Percentiles rank a stretch among this genome's conserved stretches.
These are phyloP conservation scores for Sedum album DNA, from an alignment of 164 flowering plant species.

Conservation along the genomic window DNA sequence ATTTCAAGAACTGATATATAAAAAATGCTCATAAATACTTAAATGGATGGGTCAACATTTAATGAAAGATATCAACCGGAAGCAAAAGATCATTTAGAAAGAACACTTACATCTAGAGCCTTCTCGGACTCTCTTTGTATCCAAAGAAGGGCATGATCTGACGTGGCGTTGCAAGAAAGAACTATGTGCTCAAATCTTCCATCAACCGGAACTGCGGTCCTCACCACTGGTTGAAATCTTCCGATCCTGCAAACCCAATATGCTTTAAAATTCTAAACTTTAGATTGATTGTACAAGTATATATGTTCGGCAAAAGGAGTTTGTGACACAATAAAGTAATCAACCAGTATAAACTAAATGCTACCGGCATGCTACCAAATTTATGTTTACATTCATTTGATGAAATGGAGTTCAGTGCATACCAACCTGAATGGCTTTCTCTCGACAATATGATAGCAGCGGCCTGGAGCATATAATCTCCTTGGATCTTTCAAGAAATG, in stretches of 20 bases:
- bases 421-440: slow-evolving; percentile 78
- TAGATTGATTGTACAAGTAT: not conserved
- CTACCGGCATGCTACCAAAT: no score
- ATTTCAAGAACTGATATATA: not conserved
- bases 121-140: slow-evolving; percentile 35
- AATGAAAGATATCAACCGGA: no score
- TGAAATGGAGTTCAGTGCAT: no score
- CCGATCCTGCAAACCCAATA: slow-evolving; percentile 38
- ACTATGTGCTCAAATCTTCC: slow-evolving; percentile 49
- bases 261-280: not conserved
- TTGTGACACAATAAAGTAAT: not conserved
- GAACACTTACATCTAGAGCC: slow-evolving; percentile 32
- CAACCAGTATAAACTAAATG: not conserved
- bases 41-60: no score
- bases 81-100: not conserved
- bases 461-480: slow-evolving; percentile 95
- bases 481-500: slow-evolving; percentile 86
- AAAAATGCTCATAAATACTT: not conserved
- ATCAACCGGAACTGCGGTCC: slow-evolving; percentile 45
- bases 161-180: slow-evolving; percentile 46
- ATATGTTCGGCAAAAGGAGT: not conserved
- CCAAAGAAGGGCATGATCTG: slow-evolving; percentile 48
- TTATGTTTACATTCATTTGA: no score
- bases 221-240: slow-evolving; percentile 39
- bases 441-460: slow-evolving; percentile 92